These are phyloP conservation scores for Protomyces inouyei DNA, from an alignment of 1,139 yeast genomes.

Conservation along the genomic window DNA sequence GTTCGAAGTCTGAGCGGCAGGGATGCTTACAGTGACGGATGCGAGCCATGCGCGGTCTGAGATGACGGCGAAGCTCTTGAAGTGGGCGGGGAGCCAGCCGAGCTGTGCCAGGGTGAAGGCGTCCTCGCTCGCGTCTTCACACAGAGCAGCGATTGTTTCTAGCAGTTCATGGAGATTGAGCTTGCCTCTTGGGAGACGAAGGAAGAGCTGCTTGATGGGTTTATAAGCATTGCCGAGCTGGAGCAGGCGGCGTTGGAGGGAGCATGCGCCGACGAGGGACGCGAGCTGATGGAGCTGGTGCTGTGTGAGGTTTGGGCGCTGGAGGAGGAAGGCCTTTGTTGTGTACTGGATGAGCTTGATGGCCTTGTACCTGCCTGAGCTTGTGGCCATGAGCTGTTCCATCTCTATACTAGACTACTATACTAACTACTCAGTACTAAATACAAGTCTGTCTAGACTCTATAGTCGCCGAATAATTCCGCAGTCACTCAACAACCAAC, in stretches of 20 bases:
- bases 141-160: not conserved
- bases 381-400: constrained; percentile 12
- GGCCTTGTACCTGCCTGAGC: constrained; percentile 20
- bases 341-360: constrained; percentile 18
- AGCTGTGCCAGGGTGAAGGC: constrained; percentile 16
- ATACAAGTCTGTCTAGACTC: no score
- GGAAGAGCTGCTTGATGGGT: constrained; percentile 11
- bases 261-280: constrained; percentile 3
- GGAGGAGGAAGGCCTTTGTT: constrained; percentile 1
- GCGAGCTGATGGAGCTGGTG: not conserved
- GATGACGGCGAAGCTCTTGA: constrained; percentile 3
- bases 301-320: not conserved
- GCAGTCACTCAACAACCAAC: not conserved
- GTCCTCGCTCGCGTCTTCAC: constrained; percentile 20
- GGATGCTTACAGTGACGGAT: not conserved
- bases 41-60: constrained; percentile 24
- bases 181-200: not conserved
- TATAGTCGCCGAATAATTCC: no score
- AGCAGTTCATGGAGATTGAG: not conserved
- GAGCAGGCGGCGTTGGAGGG: constrained; percentile 21
- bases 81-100: constrained; percentile 11
- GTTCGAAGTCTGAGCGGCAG: not conserved
- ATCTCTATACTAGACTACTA: not conserved
- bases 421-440: no score
- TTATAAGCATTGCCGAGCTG: constrained; percentile 18